A percentile compares a stretch with the other conserved stretches of the same genome.
These are phyloP conservation scores for Pythium insidiosum DNA, from an alignment of 352 stramenopile genomes.

Conservation along the genomic window DNA sequence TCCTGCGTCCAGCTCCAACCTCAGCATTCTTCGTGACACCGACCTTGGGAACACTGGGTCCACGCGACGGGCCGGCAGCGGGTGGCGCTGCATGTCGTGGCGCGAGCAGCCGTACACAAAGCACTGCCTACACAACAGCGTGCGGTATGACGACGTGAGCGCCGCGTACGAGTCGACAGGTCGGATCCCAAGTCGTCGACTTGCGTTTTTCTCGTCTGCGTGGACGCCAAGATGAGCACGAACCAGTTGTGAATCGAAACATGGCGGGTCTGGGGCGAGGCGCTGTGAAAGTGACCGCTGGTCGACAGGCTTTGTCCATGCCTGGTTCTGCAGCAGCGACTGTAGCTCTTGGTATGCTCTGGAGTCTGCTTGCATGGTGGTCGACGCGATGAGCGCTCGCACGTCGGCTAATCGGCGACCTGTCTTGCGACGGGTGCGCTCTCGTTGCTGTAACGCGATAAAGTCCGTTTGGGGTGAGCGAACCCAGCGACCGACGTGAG, in stretches of 20 bases:
- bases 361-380: too few species aligned
- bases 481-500: background rate
- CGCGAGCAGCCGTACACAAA: slow-evolving; percentile 60
- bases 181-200: background rate
- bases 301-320: background rate
- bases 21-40: too few species aligned
- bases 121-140: slow-evolving; percentile 52
- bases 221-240: background rate
- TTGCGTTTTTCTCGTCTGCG: background rate
- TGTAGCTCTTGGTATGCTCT: background rate
- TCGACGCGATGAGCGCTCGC: background rate
- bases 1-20: background rate
- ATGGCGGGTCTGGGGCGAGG: slow-evolving; percentile 2
- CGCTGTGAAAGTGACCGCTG: slow-evolving; percentile 6
- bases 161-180: slow-evolving; percentile 17
- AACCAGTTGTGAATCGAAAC: slow-evolving; percentile 4
- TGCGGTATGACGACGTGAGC: slow-evolving; percentile 37
- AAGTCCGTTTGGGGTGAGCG: background rate
- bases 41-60: slow-evolving; percentile 6
- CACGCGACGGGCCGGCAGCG: slow-evolving; percentile 4
- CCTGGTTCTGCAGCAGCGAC: slow-evolving; percentile 8
- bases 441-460: background rate
- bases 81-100: slow-evolving; percentile 28
- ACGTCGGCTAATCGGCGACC: background rate
- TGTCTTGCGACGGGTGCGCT: background rate